Percentiles rank a stretch among this genome's conserved stretches.
Evolutionary conservation across 371 early-diverging fungal genomes (phyloP).

Genomic region (Mortierella sp.): DNA sequence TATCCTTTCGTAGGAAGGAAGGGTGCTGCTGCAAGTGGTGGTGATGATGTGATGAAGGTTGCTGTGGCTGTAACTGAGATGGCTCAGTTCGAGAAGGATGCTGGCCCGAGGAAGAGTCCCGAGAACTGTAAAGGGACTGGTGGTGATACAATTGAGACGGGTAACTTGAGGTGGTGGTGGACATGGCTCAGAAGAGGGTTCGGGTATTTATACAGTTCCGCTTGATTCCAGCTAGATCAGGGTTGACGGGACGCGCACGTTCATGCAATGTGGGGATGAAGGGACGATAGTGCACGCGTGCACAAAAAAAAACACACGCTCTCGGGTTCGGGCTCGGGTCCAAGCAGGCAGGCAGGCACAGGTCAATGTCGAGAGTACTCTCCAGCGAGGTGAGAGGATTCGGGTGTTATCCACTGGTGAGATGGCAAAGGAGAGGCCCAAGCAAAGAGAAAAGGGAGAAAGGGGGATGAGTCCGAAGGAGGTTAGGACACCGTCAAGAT

Average conservation of each 20-base stretch:
- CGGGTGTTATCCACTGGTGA: background rate
- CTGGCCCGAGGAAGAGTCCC: background rate
- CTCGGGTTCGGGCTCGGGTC: conserved; percentile 19
- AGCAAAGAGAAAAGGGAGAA: too few relatives aligned
- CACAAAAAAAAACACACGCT: conserved; percentile 4
- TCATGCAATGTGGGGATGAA: conserved; percentile 17
- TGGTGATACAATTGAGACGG: conserved; percentile 29
- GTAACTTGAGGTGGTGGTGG: conserved; percentile 43
- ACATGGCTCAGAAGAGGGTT: conserved; percentile 32
- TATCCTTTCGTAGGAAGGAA: conserved; percentile 21
- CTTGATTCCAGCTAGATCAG: background rate
- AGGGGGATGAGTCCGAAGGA: too few relatives aligned
- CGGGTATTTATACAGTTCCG: conserved; percentile 40
- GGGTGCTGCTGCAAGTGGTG: conserved; percentile 17
- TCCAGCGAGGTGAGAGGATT: too few relatives aligned
- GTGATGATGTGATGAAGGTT: background rate
- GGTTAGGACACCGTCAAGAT: background rate
- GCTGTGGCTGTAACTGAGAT: background rate
- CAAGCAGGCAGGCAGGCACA: background rate
- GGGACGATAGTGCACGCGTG: conserved; percentile 14
- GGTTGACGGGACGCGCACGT: conserved; percentile 4
- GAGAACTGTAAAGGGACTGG: conserved; percentile 30
- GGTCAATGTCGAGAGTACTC: background rate
- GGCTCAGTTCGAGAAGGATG: background rate
- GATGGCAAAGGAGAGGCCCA: too few relatives aligned